These are phyloP conservation scores for Stephania cephalantha DNA, from an alignment of 164 flowering plant species.

Conservation along the genomic window DNA sequence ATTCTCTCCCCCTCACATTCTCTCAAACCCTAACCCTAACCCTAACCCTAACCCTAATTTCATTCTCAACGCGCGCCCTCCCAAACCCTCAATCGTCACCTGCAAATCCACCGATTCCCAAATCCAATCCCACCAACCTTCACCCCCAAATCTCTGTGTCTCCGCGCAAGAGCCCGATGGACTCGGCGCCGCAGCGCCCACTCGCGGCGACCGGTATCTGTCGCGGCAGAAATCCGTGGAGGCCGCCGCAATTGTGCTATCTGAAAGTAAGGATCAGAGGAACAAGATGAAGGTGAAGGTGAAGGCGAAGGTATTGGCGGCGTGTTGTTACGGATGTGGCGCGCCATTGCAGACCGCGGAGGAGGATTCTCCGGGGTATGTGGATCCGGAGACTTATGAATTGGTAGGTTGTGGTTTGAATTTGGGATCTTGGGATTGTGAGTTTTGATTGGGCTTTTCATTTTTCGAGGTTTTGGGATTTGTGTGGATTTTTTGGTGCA, in stretches of 20 bases:
- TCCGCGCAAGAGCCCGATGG: constrained; percentile 42
- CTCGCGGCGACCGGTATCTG: constrained; percentile 66
- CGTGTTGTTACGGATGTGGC: constrained; percentile 87
- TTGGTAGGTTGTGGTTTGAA: constrained; percentile 36
- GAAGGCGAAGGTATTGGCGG: constrained; percentile 27
- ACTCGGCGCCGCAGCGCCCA: constrained; percentile 69
- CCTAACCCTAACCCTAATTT: constrained; percentile 7
- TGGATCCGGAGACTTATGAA: constrained; percentile 59
- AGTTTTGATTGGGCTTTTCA: neutral
- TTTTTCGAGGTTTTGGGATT: neutral
- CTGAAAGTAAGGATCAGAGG: constrained; percentile 29
- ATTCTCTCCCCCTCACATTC: constrained; percentile 26
- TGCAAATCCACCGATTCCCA: constrained; percentile 28
- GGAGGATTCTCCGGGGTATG: constrained; percentile 80
- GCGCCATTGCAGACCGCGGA: constrained; percentile 86
- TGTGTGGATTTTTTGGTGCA: constrained; percentile 24
- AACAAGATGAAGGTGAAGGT: constrained; percentile 21
- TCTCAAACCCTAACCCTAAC: too few species aligned
- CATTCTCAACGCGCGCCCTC: constrained; percentile 14
- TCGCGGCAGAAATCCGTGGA: constrained; percentile 44
- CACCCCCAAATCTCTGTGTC: constrained; percentile 15
- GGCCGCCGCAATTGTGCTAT: constrained; percentile 34
- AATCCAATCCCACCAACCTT: constrained; percentile 10
- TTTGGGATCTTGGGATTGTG: neutral
- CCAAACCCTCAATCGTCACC: constrained; percentile 17